These are phyloP conservation scores for Hypoxylon fragiforme DNA, from an alignment of 495 filamentous ascomycete genomes.

Conservation along the genomic window DNA sequence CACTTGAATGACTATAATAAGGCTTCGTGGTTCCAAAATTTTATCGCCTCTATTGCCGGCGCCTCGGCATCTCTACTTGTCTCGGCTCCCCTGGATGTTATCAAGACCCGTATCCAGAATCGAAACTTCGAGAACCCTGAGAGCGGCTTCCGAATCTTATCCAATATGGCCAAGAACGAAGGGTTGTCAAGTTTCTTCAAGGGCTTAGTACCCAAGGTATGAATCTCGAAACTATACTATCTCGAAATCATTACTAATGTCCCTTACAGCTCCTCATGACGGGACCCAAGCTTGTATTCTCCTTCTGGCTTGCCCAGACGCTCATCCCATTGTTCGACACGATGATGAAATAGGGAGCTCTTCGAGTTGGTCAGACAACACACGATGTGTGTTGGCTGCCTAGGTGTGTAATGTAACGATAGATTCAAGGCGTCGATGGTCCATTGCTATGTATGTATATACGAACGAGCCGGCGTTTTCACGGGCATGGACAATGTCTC, in stretches of 20 bases:
- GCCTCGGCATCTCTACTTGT: conserved; percentile 90
- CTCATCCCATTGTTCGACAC: conserved; percentile 69
- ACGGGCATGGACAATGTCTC: conserved; percentile 19
- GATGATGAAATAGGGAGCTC: conserved; percentile 35
- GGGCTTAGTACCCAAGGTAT: conserved; percentile 85
- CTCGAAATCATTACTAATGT: not conserved
- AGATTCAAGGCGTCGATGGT: conserved; percentile 14
- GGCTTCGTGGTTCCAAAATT: conserved; percentile 95
- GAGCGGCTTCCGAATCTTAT: conserved; percentile 86
- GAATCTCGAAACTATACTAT: not conserved
- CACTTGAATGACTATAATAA: conserved; percentile 88
- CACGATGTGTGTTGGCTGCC: too few relatives aligned
- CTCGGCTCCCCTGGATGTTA: conserved; percentile 94
- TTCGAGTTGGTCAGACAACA: not conserved
- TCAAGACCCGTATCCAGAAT: conserved; percentile 99
- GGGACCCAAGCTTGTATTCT: conserved; percentile 97
- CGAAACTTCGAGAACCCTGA: conserved; percentile 98
- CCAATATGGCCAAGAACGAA: conserved; percentile 90
- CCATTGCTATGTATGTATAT: conserved; percentile 34
- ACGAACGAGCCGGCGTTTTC: conserved; percentile 31
- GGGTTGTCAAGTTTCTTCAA: conserved; percentile 92
- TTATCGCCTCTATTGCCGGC: conserved; percentile 92
- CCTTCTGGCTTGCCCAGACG: conserved; percentile 98
- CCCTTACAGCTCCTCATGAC: conserved; percentile 85
- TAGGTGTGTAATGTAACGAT: conserved; percentile 28